Percentiles rank a stretch among this genome's conserved stretches.
phyloP scores from a whole-genome alignment of 2,329 filamentous ascomycete genomes.

The Rhynchosporium graminicola region DNA sequence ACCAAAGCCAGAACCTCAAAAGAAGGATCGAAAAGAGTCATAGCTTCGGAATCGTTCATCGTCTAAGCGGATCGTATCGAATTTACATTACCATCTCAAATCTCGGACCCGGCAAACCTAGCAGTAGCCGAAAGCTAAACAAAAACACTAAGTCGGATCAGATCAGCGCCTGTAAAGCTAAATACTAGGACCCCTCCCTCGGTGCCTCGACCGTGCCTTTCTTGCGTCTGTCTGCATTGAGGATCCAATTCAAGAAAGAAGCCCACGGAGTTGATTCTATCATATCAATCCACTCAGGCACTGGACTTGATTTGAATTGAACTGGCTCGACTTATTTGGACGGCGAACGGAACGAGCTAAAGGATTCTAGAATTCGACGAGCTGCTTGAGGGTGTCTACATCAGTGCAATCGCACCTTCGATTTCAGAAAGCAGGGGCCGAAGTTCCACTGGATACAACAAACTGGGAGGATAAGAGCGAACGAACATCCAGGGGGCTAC shows the following conservation, averaged over 20 bases:
- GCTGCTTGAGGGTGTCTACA: too few relatives aligned
- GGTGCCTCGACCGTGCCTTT: too few relatives aligned
- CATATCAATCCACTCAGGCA: too few relatives aligned
- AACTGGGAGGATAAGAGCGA: not conserved
- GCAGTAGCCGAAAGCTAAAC: not conserved
- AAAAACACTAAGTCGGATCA: not conserved
- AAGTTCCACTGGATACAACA: not conserved
- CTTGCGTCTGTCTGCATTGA: too few relatives aligned
- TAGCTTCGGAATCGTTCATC: not conserved
- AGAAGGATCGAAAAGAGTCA: not conserved
- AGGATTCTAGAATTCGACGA: too few relatives aligned
- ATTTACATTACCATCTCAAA: conserved; percentile 8
- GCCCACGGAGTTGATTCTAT: too few relatives aligned
- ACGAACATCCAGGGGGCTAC: not conserved
- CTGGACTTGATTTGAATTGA: too few relatives aligned
- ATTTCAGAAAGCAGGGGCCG: not conserved
- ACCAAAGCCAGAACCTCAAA: not conserved
- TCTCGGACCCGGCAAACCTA: not conserved
- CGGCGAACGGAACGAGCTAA: too few relatives aligned
- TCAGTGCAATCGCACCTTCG: not conserved
- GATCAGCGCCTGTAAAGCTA: not conserved
- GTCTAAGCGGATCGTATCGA: not conserved
- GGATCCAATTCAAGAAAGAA: too few relatives aligned
- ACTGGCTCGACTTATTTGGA: too few relatives aligned
- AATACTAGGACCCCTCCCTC: not conserved